Evolutionary conservation across 495 filamentous ascomycete genomes (phyloP), one percentile per base, ranked within the genome.

Genomic region (Clavariopsis aquatica): DNA sequence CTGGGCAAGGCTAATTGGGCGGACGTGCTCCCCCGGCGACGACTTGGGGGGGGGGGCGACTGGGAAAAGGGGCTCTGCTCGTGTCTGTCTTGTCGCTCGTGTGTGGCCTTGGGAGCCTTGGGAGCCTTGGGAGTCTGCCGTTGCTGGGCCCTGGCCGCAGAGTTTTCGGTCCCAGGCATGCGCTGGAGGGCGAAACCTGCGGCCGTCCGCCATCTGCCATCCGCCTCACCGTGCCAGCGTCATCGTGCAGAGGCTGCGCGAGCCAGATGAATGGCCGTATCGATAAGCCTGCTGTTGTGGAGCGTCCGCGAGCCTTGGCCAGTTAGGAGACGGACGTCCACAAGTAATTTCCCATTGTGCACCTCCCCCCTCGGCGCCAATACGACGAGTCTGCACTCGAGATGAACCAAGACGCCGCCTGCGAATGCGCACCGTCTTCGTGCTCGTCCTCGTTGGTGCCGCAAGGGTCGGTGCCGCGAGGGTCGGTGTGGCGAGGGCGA

Each of bases 1-100:
- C 49, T 55, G 52, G 64, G 53, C 52, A 59, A 68, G 65, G 65
- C 65, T 68, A 52, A 52, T 58, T 63, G 53, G 60, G 52, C 61
- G 52, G 61, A 49, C 41, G 53, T 63, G 49, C 49, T 54, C 60
- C 4, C 23, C 28, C 31, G 31, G 31, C 31, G 31, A 12, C 31
- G 31, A 34, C 31, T 34, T 34, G 31, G 31, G 27, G 20, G n/a
- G 24, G 17, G 28, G 28, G 41, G 23, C 6, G 20, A 31, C 36
- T 9, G 57, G 49, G 62, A 45, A 53, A 60, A 38, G 36, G 56
- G 56, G 47, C 34, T 15, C 43, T 41, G 54, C 31, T 51, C 47
- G 10, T 51, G 47, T 51, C 22, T 23, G 22, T 7, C 26, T n/a
- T n/a, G n/a, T n/a, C n/a, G n/a, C n/a, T n/a, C n/a, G n/a, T n/a